A percentile compares a stretch with the other conserved stretches of the same genome.
Conservation (phyloP, 2,329 filamentous ascomycete genomes). For the Pseudopithomyces maydicus region DNA sequence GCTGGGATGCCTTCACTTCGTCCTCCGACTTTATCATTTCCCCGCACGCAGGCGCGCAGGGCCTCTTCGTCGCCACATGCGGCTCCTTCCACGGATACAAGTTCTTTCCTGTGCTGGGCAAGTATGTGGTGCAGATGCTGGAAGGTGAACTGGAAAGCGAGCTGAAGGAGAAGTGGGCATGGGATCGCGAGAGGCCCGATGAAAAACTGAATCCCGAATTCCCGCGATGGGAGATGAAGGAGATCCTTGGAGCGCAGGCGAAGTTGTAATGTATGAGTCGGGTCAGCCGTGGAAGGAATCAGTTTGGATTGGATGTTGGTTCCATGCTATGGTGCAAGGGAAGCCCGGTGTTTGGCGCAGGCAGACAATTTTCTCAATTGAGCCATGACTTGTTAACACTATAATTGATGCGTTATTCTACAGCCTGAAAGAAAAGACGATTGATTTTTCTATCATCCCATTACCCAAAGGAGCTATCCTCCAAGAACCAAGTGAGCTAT, state of each 20-base stretch:
- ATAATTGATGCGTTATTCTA: too few species aligned
- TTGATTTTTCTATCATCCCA: too few species aligned
- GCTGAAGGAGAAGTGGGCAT: slow-evolving; percentile 67
- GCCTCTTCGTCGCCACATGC: slow-evolving; percentile 63
- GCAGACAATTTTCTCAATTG: background rate
- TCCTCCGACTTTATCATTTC: slow-evolving; percentile 62
- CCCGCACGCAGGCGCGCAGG: slow-evolving; percentile 52
- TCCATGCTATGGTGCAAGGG: background rate
- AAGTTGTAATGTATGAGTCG: slow-evolving; percentile 24
- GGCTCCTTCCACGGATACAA: slow-evolving; percentile 68
- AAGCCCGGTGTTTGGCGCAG: background rate
- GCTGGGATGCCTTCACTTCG: slow-evolving; percentile 69
- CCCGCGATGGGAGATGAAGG: slow-evolving; percentile 62
- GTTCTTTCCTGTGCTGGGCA: slow-evolving; percentile 63
- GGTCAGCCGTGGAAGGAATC: background rate
- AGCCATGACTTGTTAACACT: too few species aligned
- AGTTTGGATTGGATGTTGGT: background rate
- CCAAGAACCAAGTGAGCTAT: too few species aligned
- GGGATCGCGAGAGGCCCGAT: slow-evolving; percentile 64
- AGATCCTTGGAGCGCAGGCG: slow-evolving; percentile 50
- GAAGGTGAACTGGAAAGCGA: slow-evolving; percentile 46
- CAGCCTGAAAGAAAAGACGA: too few species aligned
- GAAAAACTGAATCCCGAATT: slow-evolving; percentile 58
- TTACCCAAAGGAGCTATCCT: too few species aligned
- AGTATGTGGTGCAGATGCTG: slow-evolving; percentile 58